phyloP scores from a whole-genome alignment of 1,284 basidiomycete genomes.

The Malassezia furfur region DNA sequence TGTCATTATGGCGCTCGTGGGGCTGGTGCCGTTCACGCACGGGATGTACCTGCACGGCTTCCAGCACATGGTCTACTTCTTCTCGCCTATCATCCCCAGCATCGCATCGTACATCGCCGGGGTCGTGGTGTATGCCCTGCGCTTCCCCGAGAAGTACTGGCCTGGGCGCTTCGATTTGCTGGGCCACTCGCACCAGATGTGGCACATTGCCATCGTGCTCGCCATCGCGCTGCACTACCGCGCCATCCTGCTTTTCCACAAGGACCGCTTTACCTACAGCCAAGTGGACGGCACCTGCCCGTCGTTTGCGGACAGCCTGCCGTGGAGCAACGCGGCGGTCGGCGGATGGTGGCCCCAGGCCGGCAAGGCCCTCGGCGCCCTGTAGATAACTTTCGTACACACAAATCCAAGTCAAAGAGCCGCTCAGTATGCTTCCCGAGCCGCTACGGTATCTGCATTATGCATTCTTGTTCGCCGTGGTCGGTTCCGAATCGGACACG shows the following conservation, averaged over 20 bases:
- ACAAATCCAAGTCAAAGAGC: no score
- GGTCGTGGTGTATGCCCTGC: conserved; percentile 38
- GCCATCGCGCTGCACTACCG: conserved; percentile 43
- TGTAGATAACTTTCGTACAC: no score
- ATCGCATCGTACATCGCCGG: conserved; percentile 37
- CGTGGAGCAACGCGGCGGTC: neutral
- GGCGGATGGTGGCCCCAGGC: neutral
- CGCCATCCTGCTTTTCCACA: conserved; percentile 38
- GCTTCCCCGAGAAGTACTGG: conserved; percentile 39
- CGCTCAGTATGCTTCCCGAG: no score
- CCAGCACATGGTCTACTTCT: conserved; percentile 30
- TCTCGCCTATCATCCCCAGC: conserved; percentile 40
- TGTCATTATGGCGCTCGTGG: conserved; percentile 40
- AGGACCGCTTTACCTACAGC: conserved; percentile 39
- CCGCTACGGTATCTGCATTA: conserved; percentile 1
- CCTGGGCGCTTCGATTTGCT: conserved; percentile 41
- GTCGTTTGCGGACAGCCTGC: neutral
- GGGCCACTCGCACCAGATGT: conserved; percentile 45
- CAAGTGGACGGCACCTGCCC: neutral
- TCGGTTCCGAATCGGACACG: no score
- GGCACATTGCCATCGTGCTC: conserved; percentile 43
- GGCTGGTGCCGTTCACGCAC: conserved; percentile 39
- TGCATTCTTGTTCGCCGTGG: neutral
- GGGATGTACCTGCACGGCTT: conserved; percentile 40
- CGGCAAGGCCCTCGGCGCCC: no score